A percentile compares a stretch with the other conserved stretches of the same genome.
These are phyloP conservation scores for Eruca vesicaria DNA, from an alignment of 441 rosid species.

Conservation along the genomic window DNA sequence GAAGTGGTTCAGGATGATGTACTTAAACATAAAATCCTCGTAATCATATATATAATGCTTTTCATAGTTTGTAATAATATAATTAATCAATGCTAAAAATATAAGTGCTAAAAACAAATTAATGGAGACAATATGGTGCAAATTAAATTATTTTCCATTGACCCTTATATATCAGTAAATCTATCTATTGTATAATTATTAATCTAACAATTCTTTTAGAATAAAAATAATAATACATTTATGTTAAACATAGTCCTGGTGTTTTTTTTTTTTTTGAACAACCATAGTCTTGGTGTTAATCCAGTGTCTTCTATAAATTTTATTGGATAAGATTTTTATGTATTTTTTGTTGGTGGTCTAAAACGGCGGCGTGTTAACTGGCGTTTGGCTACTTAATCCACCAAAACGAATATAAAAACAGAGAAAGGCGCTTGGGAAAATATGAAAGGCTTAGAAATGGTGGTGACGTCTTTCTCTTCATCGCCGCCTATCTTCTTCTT, in stretches of 20 bases:
- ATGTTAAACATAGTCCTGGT: background rate
- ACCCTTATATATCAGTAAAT: background rate
- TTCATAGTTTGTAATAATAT: no score
- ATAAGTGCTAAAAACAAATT: no score
- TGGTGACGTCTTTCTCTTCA: slow-evolving; percentile 36
- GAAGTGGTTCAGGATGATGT: no score
- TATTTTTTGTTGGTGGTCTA: background rate
- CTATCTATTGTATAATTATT: no score
- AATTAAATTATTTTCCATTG: background rate
- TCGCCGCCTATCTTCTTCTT: slow-evolving; percentile 28
- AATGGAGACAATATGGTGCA: background rate
- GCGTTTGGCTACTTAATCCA: background rate
- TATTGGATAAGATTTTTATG: background rate
- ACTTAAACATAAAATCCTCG: no score
- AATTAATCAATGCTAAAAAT: no score
- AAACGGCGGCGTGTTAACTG: slow-evolving; percentile 12
- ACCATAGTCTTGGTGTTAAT: no score
- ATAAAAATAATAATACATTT: no score
- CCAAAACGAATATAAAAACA: slow-evolving; percentile 5
- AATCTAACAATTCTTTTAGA: background rate
- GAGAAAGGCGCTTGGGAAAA: background rate
- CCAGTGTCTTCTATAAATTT: background rate
- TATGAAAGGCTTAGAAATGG: slow-evolving; percentile 39
- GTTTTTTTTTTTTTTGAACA: no score
- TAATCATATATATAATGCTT: no score